Base-by-base conservation (phyloP, 1,284 basidiomycete genomes). In the Ceratobasidium sp. region DNA sequence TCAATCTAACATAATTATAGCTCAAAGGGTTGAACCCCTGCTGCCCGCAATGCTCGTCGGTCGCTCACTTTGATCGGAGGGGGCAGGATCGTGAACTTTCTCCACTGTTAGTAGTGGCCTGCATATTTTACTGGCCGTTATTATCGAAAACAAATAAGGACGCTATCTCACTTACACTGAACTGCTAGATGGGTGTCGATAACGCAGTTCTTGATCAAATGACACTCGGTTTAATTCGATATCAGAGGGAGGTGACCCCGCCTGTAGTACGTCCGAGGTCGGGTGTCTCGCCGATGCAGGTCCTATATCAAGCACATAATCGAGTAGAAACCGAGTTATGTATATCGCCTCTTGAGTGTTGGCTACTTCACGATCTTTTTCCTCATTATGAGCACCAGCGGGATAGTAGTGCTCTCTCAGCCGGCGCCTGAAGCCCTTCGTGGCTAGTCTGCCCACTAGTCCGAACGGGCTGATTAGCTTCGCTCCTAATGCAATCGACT, bases 281-380 rank as follows among this genome's bases (percentile, higher is more conserved):
- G 29, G 17, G 19, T 22, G 19, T 24, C 27, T 24, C 5, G 14
- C 15, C 3, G 3, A 5, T 17, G 63, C 63, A 3, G 63, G 63
- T 17, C 63, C 63, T 47, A 65, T 31, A 17, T 65, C 63, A 4
- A 65, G 47, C 22, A 65, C 63, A 65, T 65, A 65, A 29, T 65
- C 63, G 31, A 65, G 47, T 24, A 65, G 45, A 29, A 65, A 65
- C 2, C 29, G 24, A n/a, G 22, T 65, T 24, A 65, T 65, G 3
- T 29, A 5, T 15, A 65, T 65, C 69, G 67, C 24, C 1, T 72
- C 22, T 44, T 65, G 36, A 11, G 36, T 33, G 8, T n/a, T 33
- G 2, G 22, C 50, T 41, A 6, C 51, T 8, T 73, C 24, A 6
- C 41, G 9, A 4, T 27, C 31, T 22, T 17, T 19, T 50, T 14